phyloP scores from a whole-genome alignment of 305 asterid genomes.

The Withania somnifera region DNA sequence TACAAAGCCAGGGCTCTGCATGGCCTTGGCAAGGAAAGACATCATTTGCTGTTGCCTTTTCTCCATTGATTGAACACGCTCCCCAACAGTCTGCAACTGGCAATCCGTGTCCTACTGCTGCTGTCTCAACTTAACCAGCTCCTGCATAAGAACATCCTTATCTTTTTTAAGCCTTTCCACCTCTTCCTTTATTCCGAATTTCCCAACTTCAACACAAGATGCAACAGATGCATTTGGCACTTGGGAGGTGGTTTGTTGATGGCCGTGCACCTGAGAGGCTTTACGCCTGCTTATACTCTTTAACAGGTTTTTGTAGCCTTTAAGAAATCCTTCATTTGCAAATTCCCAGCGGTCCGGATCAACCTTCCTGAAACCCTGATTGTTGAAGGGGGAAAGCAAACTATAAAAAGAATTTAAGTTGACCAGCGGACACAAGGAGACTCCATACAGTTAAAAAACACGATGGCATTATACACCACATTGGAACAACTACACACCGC shows the following conservation, averaged over 20 bases:
- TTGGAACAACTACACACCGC: not conserved
- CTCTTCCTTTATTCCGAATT: slow-evolving; percentile 51
- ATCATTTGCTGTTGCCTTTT: slow-evolving; percentile 63
- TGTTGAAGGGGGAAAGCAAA: slow-evolving; percentile 25
- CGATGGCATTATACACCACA: slow-evolving; percentile 1
- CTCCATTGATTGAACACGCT: slow-evolving; percentile 62
- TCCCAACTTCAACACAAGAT: slow-evolving; percentile 51
- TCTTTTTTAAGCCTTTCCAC: slow-evolving; percentile 57
- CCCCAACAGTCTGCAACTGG: slow-evolving; percentile 52
- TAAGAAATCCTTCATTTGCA: slow-evolving; percentile 30
- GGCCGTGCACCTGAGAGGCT: slow-evolving; percentile 9
- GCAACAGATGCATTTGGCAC: slow-evolving; percentile 28
- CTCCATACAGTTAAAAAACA: not conserved
- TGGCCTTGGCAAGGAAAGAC: slow-evolving; percentile 72
- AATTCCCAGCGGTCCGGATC: slow-evolving; percentile 28
- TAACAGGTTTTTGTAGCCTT: slow-evolving; percentile 35
- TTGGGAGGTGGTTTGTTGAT: slow-evolving; percentile 21
- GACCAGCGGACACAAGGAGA: slow-evolving; percentile 5
- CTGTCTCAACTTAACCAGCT: slow-evolving; percentile 63
- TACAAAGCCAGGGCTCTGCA: slow-evolving; percentile 64
- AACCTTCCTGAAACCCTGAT: slow-evolving; percentile 38
- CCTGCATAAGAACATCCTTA: slow-evolving; percentile 64
- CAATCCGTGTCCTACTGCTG: slow-evolving; percentile 56
- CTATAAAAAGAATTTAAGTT: slow-evolving; percentile 39
- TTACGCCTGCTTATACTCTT: slow-evolving; percentile 25